A percentile compares a stretch with the other conserved stretches of the same genome.
Conservation (phyloP, 2,329 filamentous ascomycete genomes). For the Rhytidhysteron rufulum region DNA sequence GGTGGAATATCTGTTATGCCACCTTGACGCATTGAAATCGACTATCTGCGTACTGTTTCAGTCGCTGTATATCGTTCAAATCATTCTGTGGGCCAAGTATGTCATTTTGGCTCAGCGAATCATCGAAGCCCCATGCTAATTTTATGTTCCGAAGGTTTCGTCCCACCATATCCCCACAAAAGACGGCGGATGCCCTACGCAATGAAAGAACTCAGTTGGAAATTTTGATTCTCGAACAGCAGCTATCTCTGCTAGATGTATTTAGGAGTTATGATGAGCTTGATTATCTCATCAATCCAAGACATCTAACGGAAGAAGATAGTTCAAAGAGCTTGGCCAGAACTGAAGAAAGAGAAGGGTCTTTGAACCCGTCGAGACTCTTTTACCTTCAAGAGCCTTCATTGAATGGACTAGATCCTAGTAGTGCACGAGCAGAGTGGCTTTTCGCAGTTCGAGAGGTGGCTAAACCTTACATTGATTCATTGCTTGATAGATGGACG, state of each 20-base stretch:
- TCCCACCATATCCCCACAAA: slow-evolving; percentile 28
- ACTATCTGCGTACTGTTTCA: slow-evolving; percentile 37
- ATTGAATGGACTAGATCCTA: slow-evolving; percentile 20
- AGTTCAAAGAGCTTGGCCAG: slow-evolving; percentile 23
- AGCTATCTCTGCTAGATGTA: slow-evolving; percentile 29
- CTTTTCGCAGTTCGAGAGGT: slow-evolving; percentile 20
- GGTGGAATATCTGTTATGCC: slow-evolving; percentile 28
- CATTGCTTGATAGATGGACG: slow-evolving; percentile 30
- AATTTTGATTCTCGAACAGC: slow-evolving; percentile 36
- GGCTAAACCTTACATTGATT: slow-evolving; percentile 20
- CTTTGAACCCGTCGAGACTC: slow-evolving; percentile 19
- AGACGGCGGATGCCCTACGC: slow-evolving; percentile 26
- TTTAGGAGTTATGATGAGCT: slow-evolving; percentile 15
- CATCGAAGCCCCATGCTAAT: too few species aligned
- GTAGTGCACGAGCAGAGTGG: slow-evolving; percentile 16
- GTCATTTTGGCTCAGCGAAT: too few species aligned
- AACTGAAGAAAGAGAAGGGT: slow-evolving; percentile 2
- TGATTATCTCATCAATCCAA: slow-evolving; percentile 10
- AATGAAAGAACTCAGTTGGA: slow-evolving; percentile 36
- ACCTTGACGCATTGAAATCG: slow-evolving; percentile 31
- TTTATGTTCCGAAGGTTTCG: slow-evolving; percentile 22
- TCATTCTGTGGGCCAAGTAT: slow-evolving; percentile 37
- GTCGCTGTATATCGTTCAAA: slow-evolving; percentile 34
- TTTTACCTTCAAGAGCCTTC: slow-evolving; percentile 25
- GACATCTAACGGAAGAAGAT: slow-evolving; percentile 25